These are phyloP conservation scores for Hymenoscyphus repandus DNA, from an alignment of 2,329 filamentous ascomycete genomes.

Conservation along the genomic window DNA sequence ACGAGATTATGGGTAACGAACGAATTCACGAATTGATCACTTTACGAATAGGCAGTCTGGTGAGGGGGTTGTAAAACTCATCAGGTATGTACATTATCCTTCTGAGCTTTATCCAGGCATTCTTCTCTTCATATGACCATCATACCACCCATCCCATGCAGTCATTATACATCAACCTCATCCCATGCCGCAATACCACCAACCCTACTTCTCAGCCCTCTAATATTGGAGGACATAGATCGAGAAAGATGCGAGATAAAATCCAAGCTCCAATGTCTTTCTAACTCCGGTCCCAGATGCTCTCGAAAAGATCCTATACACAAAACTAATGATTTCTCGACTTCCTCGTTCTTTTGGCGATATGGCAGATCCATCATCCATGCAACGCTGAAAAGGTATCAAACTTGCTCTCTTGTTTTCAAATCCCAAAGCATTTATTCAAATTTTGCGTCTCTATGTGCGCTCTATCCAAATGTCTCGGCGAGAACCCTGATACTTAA, in stretches of 20 bases:
- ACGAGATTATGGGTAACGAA: not conserved
- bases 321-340: constrained; percentile 1
- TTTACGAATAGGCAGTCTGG: not conserved
- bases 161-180: constrained; percentile 13
- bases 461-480: constrained; percentile 37
- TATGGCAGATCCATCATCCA: constrained; percentile 17
- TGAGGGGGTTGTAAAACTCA: constrained; percentile 1
- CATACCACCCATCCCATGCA: constrained; percentile 4
- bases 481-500: constrained; percentile 80
- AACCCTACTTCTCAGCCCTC: not conserved
- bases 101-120: constrained; percentile 10
- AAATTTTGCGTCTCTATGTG: not conserved
- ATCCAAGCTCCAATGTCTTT: constrained; percentile 11
- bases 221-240: not conserved
- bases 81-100: constrained; percentile 3
- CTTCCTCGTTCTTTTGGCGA: not conserved
- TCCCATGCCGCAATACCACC: constrained; percentile 1
- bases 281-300: constrained; percentile 20
- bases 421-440: not conserved
- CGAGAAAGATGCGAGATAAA: not conserved
- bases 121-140: not conserved
- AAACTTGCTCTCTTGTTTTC: constrained; percentile 1
- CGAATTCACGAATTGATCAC: not conserved
- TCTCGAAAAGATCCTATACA: constrained; percentile 10
- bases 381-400: constrained; percentile 24